A percentile compares a stretch with the other conserved stretches of the same genome.
These are phyloP conservation scores for Westerdykella ornata DNA, from an alignment of 2,329 filamentous ascomycete species.

Conservation along the genomic window DNA sequence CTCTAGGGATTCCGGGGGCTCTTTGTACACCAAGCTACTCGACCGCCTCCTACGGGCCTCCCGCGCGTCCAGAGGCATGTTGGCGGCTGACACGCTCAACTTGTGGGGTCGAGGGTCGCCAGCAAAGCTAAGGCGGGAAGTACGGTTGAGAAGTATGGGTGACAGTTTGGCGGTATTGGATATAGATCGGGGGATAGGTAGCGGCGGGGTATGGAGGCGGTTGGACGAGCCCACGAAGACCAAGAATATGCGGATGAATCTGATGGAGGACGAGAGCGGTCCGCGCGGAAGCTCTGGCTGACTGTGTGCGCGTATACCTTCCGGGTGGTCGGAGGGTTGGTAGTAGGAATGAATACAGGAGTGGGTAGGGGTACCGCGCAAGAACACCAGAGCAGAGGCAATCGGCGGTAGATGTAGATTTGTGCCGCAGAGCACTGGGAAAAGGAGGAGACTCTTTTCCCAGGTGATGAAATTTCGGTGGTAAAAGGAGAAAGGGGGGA, in stretches of 20 bases:
- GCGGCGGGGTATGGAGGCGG: not conserved
- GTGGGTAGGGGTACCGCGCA: constrained; percentile 5
- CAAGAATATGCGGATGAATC: constrained; percentile 7
- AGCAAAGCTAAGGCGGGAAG: constrained; percentile 73
- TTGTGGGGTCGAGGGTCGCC: constrained; percentile 57
- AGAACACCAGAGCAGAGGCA: constrained; percentile 4
- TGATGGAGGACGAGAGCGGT: constrained; percentile 7
- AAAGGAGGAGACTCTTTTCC: no score
- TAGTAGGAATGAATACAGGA: constrained; percentile 17
- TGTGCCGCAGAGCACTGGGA: no score
- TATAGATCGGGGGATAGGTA: constrained; percentile 1
- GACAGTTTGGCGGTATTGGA: constrained; percentile 90
- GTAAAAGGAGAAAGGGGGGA: not conserved
- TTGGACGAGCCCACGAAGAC: constrained; percentile 3
- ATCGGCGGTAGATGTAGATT: not conserved
- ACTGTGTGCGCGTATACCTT: constrained; percentile 24
- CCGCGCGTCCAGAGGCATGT: constrained; percentile 43
- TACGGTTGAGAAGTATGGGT: constrained; percentile 81
- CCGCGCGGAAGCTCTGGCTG: constrained; percentile 20
- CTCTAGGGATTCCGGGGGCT: constrained; percentile 92
- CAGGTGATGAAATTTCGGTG: no score
- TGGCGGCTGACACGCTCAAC: constrained; percentile 22
- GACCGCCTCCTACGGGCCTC: constrained; percentile 79
- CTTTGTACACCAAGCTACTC: constrained; percentile 97
- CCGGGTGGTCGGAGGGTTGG: constrained; percentile 24